Percentiles rank a stretch among this genome's conserved stretches.
These are phyloP conservation scores for Cydonia oblonga DNA, from an alignment of 331 rosid species.

Conservation along the genomic window DNA sequence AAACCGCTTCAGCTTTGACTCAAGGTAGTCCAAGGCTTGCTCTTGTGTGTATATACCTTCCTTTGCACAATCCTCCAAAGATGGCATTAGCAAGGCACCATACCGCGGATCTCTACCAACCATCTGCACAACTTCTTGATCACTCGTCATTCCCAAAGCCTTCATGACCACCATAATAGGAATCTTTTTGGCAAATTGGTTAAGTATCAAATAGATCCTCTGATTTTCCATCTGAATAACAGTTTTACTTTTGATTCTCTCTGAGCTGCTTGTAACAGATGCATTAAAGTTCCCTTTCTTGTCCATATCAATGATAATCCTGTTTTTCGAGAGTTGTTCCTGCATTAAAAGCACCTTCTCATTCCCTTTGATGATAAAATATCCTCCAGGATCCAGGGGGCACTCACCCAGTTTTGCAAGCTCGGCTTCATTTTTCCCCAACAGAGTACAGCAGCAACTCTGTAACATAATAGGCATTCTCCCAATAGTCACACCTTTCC, in stretches of 20 bases:
- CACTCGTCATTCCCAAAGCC: constrained; percentile 94
- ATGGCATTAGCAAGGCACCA: constrained; percentile 64
- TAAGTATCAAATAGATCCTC: constrained; percentile 64
- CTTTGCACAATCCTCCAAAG: constrained; percentile 82
- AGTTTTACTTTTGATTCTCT: constrained; percentile 63
- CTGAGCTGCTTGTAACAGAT: constrained; percentile 88
- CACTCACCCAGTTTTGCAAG: constrained; percentile 90
- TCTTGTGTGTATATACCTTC: constrained; percentile 43
- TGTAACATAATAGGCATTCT: constrained; percentile 87
- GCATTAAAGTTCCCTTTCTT: constrained; percentile 85
- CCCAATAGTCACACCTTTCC: constrained; percentile 50
- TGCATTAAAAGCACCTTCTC: constrained; percentile 96
- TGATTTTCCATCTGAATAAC: constrained; percentile 71
- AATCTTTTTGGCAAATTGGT: constrained; percentile 63
- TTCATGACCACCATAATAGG: constrained; percentile 83
- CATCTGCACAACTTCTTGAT: constrained; percentile 91
- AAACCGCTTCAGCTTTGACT: constrained; percentile 51
- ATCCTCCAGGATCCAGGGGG: constrained; percentile 98
- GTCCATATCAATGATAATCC: constrained; percentile 87
- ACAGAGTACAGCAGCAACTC: constrained; percentile 62
- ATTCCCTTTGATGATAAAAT: constrained; percentile 83
- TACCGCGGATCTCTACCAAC: constrained; percentile 92
- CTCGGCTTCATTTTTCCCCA: constrained; percentile 69
- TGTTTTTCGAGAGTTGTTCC: constrained; percentile 90
- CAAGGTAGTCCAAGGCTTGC: constrained; percentile 74